Conservation (phyloP, 345 rosid species). For the Pugionium cornutum region DNA sequence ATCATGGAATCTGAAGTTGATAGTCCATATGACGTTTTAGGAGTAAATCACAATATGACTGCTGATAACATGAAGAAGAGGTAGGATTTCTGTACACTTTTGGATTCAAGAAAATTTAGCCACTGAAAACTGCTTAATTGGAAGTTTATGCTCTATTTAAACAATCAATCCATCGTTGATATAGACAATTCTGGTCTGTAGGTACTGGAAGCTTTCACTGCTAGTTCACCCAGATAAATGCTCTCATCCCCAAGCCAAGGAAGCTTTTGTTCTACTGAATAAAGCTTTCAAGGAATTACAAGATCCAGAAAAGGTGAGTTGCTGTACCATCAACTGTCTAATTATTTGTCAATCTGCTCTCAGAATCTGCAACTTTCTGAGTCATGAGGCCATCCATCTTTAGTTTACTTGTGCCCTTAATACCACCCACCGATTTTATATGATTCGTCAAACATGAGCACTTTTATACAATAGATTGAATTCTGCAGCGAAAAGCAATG, state of each 20-base stretch:
- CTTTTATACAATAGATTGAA: constrained; percentile 14
- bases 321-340: constrained; percentile 7
- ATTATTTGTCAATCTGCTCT: background rate
- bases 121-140: background rate
- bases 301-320: constrained; percentile 85
- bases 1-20: constrained; percentile 74
- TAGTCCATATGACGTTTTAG: constrained; percentile 76
- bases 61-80: constrained; percentile 81
- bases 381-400: constrained; percentile 8
- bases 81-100: constrained; percentile 43
- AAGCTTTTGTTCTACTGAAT: constrained; percentile 79
- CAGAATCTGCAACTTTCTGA: constrained; percentile 9
- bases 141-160: background rate
- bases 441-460: background rate
- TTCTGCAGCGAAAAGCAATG: constrained; percentile 71
- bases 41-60: constrained; percentile 70
- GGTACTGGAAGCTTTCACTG: constrained; percentile 97
- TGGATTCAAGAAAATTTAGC: constrained; percentile 8
- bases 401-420: background rate
- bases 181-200: constrained; percentile 29
- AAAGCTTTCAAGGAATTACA: constrained; percentile 91
- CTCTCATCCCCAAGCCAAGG: constrained; percentile 93
- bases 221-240: constrained; percentile 96
- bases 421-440: background rate
- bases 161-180: constrained; percentile 7